Evolutionary conservation across 208 protist genomes (phyloP), one percentile per base, ranked within the genome.

Genomic region (Leishmania aethiopica): DNA sequence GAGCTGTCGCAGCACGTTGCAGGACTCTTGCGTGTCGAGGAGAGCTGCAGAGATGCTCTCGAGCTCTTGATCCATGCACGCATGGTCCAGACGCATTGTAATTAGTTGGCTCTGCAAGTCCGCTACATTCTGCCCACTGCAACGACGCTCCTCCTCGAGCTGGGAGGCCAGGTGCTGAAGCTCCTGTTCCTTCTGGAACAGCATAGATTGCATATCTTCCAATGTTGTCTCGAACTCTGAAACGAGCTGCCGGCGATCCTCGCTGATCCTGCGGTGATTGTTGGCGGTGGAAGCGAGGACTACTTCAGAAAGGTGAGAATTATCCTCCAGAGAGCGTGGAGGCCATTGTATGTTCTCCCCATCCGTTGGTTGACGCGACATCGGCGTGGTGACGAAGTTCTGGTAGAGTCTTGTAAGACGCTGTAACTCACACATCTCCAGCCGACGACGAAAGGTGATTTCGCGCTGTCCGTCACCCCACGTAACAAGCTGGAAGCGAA

Each of bases 61-160:
- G 17, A 82, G 53, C 42, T 86, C 82, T 2, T 60, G 4, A 32
- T 82, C 77, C 1, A 86, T 70, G 37, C 77, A 82, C 3, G 71
- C 62, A 66, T 86, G 77, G 55, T 82, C 82, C 6, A 77, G 40
- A 19, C 82, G 82, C 77, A 82, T 81, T 22, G 82, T 86, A 1
- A 28, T n/a, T 15, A 86, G 25, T 49, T 86, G 77, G 7, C 51
- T 73, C 22, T 86, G 71, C 37, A 86, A 70, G 47, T 79, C 82
- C 1, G 60, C 47, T 8, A 64, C 47, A 6, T 82, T 72, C 3
- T 47, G 77, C 1, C 62, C 77, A 35, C 10, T 53, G 25, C 32
- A 53, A 2, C 40, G 82, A 32, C 82, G 77, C 73, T 86, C 82
- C 35, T 81, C 71, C 6, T 78, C 42, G 3, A 81, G 71, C 78